A percentile compares a stretch with the other conserved stretches of the same genome.
Evolutionary conservation across 2,329 filamentous ascomycete genomes (phyloP).

Genomic region (Scleromitrula shiraiana): DNA sequence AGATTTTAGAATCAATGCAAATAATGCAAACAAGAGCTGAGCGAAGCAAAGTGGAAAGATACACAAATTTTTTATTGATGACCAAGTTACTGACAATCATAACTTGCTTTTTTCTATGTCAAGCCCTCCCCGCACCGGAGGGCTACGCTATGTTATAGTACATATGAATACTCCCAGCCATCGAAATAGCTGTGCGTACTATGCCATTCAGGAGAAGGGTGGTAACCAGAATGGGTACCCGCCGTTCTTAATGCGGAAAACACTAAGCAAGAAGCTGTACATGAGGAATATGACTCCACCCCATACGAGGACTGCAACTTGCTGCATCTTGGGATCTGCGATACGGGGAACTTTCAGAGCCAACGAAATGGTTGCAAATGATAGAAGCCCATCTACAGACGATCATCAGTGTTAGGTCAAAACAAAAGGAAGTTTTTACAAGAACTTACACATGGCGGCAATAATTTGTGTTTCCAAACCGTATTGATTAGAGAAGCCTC

Average conservation of each 20-base stretch:
- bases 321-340: constrained; percentile 65
- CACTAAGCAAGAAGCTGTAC: constrained; percentile 90
- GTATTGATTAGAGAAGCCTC: constrained; percentile 87
- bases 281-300: constrained; percentile 66
- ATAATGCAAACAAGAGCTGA: no score
- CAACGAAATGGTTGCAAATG: constrained; percentile 86
- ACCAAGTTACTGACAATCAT: background rate
- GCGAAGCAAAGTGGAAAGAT: no score
- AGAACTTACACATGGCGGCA: constrained; percentile 77
- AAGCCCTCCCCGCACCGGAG: background rate
- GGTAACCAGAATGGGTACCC: constrained; percentile 93
- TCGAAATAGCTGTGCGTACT: background rate
- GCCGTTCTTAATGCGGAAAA: constrained; percentile 91
- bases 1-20: no score
- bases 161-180: background rate
- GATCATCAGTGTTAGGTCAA: constrained; percentile 7
- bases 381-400: constrained; percentile 61
- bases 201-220: constrained; percentile 49
- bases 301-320: constrained; percentile 76
- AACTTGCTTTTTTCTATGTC: constrained; percentile 6
- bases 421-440: constrained; percentile 19
- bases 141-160: constrained; percentile 2
- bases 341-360: constrained; percentile 91
- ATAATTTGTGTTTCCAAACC: constrained; percentile 94
- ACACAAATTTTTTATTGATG: background rate